phyloP scores from a whole-genome alignment of 768 basidiomycete species.

The Tubosaeta sp. region DNA sequence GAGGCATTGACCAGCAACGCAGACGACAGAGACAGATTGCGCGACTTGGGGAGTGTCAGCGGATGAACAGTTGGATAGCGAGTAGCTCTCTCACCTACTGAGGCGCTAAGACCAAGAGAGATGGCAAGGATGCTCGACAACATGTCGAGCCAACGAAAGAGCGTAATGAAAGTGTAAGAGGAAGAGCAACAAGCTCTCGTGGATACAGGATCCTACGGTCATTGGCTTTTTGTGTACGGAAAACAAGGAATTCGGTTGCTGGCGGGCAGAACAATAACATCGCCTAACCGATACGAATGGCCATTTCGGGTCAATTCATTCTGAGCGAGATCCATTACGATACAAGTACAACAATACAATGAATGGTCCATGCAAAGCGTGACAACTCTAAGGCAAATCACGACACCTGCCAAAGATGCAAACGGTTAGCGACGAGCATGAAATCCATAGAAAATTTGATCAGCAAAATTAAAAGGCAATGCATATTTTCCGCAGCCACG shows the following conservation, averaged over 20 bases:
- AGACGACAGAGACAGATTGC: slow-evolving; percentile 62
- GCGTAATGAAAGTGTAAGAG: slow-evolving; percentile 18
- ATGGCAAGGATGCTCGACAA: slow-evolving; percentile 36
- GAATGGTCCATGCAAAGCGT: background rate
- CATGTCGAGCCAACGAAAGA: slow-evolving; percentile 33
- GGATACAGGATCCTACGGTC: slow-evolving; percentile 3
- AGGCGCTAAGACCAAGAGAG: slow-evolving; percentile 35
- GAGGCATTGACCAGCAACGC: slow-evolving; percentile 87
- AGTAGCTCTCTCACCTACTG: slow-evolving; percentile 32
- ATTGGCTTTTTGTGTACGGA: slow-evolving; percentile 28
- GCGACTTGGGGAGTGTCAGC: slow-evolving; percentile 38
- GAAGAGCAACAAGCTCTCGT: slow-evolving; percentile 22
- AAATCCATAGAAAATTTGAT: slow-evolving; percentile 2
- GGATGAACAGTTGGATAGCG: background rate
- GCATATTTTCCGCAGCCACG: slow-evolving; percentile 50
- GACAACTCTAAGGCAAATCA: background rate
- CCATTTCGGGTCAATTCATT: slow-evolving; percentile 4
- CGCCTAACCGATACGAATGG: slow-evolving; percentile 6
- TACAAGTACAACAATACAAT: background rate
- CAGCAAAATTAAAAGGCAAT: slow-evolving; percentile 57
- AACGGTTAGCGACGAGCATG: slow-evolving; percentile 7
- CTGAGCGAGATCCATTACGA: background rate
- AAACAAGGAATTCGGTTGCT: slow-evolving; percentile 24
- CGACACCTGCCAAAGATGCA: slow-evolving; percentile 5
- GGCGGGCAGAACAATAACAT: slow-evolving; percentile 23